Evolutionary conservation across 768 basidiomycete genomes (phyloP), one percentile per base, ranked within the genome.

Genomic region (Brasilioporus rufonigricans): DNA sequence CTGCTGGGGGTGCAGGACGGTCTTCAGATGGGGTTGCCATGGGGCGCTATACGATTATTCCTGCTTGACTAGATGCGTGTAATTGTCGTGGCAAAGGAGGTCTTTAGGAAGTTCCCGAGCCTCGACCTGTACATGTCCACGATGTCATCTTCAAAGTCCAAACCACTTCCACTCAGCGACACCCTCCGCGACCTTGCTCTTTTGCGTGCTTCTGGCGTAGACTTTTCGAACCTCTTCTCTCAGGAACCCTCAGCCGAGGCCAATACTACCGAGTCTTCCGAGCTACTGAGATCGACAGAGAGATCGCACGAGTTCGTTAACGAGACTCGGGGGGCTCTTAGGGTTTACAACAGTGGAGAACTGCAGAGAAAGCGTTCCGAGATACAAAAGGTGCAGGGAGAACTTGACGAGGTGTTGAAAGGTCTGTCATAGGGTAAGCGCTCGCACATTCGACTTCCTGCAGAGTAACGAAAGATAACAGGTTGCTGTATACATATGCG

Each of bases 171-270:
- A 8, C 76, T 89, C 41, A 51, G 62, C 24, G 78, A 83, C 52
- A 83, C 82, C 8, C 76, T 91, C 35, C 84, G 79, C 13, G 90
- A 92, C 69, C 80, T 92, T 23, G 88, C 89, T 6, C 69, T 89
- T 31, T 72, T 91, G 19, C 81, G 86, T 38, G 81, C 82, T 26
- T 82, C 85, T 11, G 81, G 79, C 23, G 55, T 80, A 43, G 73
- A 78, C 56, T 59, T 80, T 18, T 63, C 73, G 6, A 52, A 44
- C 10, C 48, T 76, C 32, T 65, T 77, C 24, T 32, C 70, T 13
- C 24, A 49, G 7, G 26, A 51, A 3, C 38, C 48, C 26, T 18
- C 53, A 27, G 14, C 53, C 5, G 29, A 5, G 13, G 14, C 39
- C 48, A 38, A 50, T 27, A 45, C 57, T 48, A 19, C 53, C 27